Base-by-base conservation (phyloP, 331 rosid species). In the Quercus phellos region DNA sequence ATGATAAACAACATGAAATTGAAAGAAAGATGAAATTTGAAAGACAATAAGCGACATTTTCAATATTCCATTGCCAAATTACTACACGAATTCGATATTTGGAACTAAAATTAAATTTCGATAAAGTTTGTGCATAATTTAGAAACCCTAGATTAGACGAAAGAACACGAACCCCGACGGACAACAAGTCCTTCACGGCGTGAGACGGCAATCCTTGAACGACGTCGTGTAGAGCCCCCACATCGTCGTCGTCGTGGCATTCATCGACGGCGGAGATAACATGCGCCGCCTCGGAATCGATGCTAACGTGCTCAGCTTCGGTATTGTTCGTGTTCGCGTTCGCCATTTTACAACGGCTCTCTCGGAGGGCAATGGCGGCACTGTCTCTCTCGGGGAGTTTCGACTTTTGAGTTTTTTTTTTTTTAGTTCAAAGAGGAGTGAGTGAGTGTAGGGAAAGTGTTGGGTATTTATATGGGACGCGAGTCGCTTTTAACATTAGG, bases 121-220 rank as follows among this genome's bases (percentile, higher is more conserved):
- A 22, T 8, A 2, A 16, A 70, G 9, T 43, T 58, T 51, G 16
- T 22, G 29, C 38, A 8, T 60, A 29, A 5, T 22, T 6, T 60
- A 17, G 35, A 24, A 78, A 54, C 53, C 43, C 73, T 19, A 68
- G 43, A 56, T 18, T 38, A 53, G 5, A 70, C 6, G 4, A 60
- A 51, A 51, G 50, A 66, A 69, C 16, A 46, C 79, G 18, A 58
- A 89, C 93, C 79, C 89, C 89, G 18, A n/a, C 9, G 24, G 91
- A 87, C 74, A 78, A 27, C 74, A 92, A 74, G 55, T 88, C 84
- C 26, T 79, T 70, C 22, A 87, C 83, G 73, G 80, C 89, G 76
- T 80, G 74, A 22, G 85, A 74, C 68, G 94, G 97, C 53, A 90
- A 63, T 71, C 64, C 63, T 34, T 72, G 71, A 11, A 87, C 66